Evolutionary conservation across 345 rosid genomes (phyloP).

Genomic region (Pelargonium nanum): DNA sequence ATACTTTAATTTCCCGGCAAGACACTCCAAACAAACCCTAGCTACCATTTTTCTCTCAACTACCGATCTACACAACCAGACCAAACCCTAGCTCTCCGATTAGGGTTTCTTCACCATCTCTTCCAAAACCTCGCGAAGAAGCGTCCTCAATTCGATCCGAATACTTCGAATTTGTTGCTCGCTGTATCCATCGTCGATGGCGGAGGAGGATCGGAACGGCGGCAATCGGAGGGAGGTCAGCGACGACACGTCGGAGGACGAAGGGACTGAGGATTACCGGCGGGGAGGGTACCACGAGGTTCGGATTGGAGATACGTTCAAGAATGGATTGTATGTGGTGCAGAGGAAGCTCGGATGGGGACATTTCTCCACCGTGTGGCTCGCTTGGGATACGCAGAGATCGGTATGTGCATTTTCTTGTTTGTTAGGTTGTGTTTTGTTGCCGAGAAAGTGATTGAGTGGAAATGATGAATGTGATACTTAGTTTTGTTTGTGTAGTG

Average conservation of each 20-base stretch:
- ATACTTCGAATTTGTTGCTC: neutral
- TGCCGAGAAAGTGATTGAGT: slow-evolving; percentile 4
- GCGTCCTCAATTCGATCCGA: too few relatives aligned
- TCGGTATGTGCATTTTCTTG: slow-evolving; percentile 31
- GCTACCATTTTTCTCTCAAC: neutral
- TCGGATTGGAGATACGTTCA: slow-evolving; percentile 65
- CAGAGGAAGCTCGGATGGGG: slow-evolving; percentile 98
- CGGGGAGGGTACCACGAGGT: slow-evolving; percentile 93
- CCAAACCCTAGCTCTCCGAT: too few relatives aligned
- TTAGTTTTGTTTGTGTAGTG: too few relatives aligned
- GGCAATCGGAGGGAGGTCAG: slow-evolving; percentile 41
- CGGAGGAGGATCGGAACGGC: slow-evolving; percentile 38
- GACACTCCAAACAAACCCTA: too few relatives aligned
- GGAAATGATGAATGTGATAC: neutral
- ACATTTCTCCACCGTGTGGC: slow-evolving; percentile 97
- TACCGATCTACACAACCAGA: slow-evolving; percentile 6
- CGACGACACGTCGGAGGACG: slow-evolving; percentile 81
- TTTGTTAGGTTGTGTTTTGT: slow-evolving; percentile 11
- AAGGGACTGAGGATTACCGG: slow-evolving; percentile 84
- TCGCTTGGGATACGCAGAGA: slow-evolving; percentile 69
- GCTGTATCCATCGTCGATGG: slow-evolving; percentile 36
- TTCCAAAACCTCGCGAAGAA: too few relatives aligned
- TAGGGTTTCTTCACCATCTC: too few relatives aligned
- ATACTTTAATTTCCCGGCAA: too few relatives aligned
- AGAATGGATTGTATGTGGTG: slow-evolving; percentile 74